A percentile compares a stretch with the other conserved stretches of the same genome.
Conservation (phyloP, 1,284 basidiomycete species). For the Boletus semigastroideus region DNA sequence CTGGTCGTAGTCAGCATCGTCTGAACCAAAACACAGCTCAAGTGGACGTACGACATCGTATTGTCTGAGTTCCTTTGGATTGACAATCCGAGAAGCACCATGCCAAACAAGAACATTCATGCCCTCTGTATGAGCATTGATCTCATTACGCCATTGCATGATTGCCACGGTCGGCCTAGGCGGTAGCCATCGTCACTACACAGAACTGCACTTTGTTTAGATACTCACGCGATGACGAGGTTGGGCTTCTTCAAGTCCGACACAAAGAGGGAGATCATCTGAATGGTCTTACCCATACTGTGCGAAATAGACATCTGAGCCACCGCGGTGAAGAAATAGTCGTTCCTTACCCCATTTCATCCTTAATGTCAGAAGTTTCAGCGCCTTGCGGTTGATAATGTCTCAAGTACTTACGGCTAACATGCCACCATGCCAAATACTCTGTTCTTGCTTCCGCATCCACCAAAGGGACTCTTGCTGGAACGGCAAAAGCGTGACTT, state of each 20-base stretch:
- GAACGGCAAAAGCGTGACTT: constrained; percentile 71
- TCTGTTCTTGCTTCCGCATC: constrained; percentile 94
- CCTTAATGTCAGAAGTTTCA: constrained; percentile 42
- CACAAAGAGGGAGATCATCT: constrained; percentile 90
- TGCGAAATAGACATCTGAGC: constrained; percentile 11
- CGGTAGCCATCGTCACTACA: constrained; percentile 1
- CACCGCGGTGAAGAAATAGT: background rate
- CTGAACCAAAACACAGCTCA: background rate
- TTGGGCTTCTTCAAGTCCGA: constrained; percentile 80
- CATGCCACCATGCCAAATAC: constrained; percentile 90
- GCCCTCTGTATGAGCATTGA: constrained; percentile 77
- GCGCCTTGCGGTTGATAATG: background rate
- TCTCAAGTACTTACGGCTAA: constrained; percentile 65
- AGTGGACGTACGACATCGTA: constrained; percentile 77
- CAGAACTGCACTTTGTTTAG: background rate
- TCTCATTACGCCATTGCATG: constrained; percentile 99
- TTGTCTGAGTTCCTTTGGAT: constrained; percentile 71
- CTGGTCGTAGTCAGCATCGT: constrained; percentile 31
- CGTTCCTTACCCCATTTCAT: constrained; percentile 80
- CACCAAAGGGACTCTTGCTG: constrained; percentile 93
- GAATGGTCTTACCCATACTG: constrained; percentile 99
- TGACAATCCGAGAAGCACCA: constrained; percentile 67
- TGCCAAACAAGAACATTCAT: constrained; percentile 92
- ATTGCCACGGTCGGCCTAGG: constrained; percentile 90
- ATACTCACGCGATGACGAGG: constrained; percentile 83